Evolutionary conservation across 768 basidiomycete species (phyloP), one percentile per base, ranked within the genome.

Genomic region (Phanerodontia chrysosporium): DNA sequence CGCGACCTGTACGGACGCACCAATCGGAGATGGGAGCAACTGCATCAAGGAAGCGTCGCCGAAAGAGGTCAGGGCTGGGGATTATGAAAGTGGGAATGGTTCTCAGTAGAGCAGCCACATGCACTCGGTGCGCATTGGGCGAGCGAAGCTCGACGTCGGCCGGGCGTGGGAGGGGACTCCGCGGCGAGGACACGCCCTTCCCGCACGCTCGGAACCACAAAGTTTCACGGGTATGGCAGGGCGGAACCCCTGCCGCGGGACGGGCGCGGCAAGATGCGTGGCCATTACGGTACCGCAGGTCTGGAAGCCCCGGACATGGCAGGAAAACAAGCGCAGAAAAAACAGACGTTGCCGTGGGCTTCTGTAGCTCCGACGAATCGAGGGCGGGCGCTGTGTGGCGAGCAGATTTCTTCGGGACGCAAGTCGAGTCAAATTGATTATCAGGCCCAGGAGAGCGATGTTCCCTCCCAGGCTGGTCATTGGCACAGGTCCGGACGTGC

Each of bases 1-100:
- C 7, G n/a, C 35, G 18, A 27, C 46, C 21, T n/a, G 13, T 13
- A 45, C 21, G 28, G 22, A 6, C 39, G 39, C 39, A 49, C 39
- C 62, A 63, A 63, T 63, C 62, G 62, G 62, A 63, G 59, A 35
- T 14, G 16, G 29, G 56, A 36, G 59, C 53, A 36, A 13, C 32
- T 45, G 28, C 59, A 63, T 63, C 62, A 63, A 35, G 49, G 60
- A 49, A 63, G 56, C 55, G n/a, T n/a, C 8, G 22, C 51, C 58
- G 32, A 10, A 62, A 48, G n/a, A 16, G 54, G 48, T 10, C 29
- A 45, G 42, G 54, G 49, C 57, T 42, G 16, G 32, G 44, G 45
- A 18, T 57, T 63, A 52, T 60, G 45, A 14, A 24, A 52, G 51
- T 57, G 62, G 39, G 59, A 60, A 55, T 18, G 39, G 51, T 58